Evolutionary conservation across 176 grass and related monocot species (phyloP).

Genomic region (Carex parvula): DNA sequence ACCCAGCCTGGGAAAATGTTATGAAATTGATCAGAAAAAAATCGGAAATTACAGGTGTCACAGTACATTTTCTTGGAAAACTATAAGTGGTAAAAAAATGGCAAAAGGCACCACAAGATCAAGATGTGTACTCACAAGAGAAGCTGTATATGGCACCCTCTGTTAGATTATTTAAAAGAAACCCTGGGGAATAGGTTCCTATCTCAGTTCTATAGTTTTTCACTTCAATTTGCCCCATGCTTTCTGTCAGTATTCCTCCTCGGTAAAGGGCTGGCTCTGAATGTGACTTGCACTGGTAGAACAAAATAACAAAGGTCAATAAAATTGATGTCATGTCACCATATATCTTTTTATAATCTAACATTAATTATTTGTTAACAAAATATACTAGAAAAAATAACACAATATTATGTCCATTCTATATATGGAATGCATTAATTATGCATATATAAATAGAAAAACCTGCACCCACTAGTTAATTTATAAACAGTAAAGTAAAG

Average conservation of each 20-base stretch:
- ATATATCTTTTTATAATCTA: background rate
- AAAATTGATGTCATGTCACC: background rate
- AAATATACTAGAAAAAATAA: background rate
- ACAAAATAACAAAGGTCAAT: background rate
- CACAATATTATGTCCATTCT: background rate
- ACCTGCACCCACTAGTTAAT: background rate
- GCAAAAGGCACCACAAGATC: background rate
- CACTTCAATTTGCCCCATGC: constrained; percentile 34
- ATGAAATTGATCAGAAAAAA: background rate
- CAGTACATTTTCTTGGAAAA: background rate
- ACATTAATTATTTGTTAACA: background rate
- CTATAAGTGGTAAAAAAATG: background rate
- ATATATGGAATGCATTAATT: background rate
- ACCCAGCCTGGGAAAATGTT: constrained; percentile 59
- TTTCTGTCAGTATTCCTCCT: constrained; percentile 61
- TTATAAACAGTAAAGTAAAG: background rate
- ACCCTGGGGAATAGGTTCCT: constrained; percentile 60
- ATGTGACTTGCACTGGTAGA: constrained; percentile 62
- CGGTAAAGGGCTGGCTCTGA: constrained; percentile 76
- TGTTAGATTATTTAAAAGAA: constrained; percentile 73
- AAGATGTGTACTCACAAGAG: constrained; percentile 56
- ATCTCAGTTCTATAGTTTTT: constrained; percentile 39
- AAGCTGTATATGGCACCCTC: constrained; percentile 61
- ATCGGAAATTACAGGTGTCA: background rate
- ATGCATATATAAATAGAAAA: background rate